These are phyloP conservation scores for Phytophthora podocarpi DNA, from an alignment of 352 stramenopile species.

Conservation along the genomic window DNA sequence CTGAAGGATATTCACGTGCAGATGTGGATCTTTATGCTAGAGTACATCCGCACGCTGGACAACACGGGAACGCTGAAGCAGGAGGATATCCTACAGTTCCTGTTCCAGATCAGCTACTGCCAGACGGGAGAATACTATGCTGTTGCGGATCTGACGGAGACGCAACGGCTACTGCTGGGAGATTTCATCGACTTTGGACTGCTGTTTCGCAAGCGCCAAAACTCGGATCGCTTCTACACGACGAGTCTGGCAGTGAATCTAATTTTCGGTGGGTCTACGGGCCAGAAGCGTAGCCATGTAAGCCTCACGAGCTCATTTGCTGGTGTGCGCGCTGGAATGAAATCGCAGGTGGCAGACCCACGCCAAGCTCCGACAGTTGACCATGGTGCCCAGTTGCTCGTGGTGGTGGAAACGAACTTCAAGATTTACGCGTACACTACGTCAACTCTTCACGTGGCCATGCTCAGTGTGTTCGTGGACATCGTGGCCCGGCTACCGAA, in stretches of 20 bases:
- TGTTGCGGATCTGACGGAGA: constrained; percentile 73
- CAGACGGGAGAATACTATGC: constrained; percentile 88
- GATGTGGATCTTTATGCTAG: constrained; percentile 92
- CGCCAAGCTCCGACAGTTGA: constrained; percentile 39
- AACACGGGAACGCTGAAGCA: constrained; percentile 70
- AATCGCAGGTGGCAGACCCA: constrained; percentile 48
- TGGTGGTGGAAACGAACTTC: constrained; percentile 94
- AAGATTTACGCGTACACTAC: constrained; percentile 92
- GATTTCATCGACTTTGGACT: constrained; percentile 91
- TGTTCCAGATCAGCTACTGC: constrained; percentile 91
- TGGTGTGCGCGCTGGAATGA: constrained; percentile 42
- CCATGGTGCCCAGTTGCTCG: constrained; percentile 47
- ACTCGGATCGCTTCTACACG: constrained; percentile 84
- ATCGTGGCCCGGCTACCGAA: constrained; percentile 91
- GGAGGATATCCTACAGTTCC: constrained; percentile 89
- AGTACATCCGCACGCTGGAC: constrained; percentile 89
- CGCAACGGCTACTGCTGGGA: constrained; percentile 75
- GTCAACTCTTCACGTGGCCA: constrained; percentile 91
- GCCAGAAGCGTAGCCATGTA: constrained; percentile 60
- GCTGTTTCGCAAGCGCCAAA: constrained; percentile 67
- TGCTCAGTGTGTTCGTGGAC: constrained; percentile 92
- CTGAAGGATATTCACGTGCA: constrained; percentile 92
- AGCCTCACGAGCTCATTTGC: constrained; percentile 57
- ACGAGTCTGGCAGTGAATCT: constrained; percentile 90
- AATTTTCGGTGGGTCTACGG: constrained; percentile 83